Conservation (phyloP, 1,139 yeast species). For the Yueomyces sp. region DNA sequence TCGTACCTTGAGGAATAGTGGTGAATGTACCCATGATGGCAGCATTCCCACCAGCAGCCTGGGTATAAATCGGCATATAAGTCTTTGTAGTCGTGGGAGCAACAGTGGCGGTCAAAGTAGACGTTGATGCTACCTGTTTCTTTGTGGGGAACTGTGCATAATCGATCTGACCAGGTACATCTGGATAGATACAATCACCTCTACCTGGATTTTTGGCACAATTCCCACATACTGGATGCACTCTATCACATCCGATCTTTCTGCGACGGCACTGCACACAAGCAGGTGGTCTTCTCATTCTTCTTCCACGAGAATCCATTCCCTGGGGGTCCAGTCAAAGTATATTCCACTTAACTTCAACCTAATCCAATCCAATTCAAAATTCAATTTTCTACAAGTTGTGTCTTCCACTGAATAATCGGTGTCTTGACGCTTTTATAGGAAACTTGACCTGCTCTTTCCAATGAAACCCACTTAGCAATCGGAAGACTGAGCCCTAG, state of each 20-base stretch:
- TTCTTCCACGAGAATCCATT: conserved; percentile 15
- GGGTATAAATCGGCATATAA: background rate
- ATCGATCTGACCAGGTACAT: conserved; percentile 17
- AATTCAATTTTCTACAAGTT: background rate
- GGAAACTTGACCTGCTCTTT: no score
- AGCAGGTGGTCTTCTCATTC: conserved; percentile 23
- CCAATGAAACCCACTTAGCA: no score
- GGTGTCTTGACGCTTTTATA: no score
- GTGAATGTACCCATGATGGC: background rate
- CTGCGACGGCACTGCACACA: conserved; percentile 37
- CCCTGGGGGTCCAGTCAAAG: background rate
- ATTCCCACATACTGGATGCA: conserved; percentile 40
- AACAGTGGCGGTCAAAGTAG: background rate
- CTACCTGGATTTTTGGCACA: conserved; percentile 30
- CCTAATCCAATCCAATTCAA: background rate
- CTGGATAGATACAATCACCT: conserved; percentile 18
- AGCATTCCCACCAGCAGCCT: background rate
- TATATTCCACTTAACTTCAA: background rate
- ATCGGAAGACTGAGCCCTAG: no score
- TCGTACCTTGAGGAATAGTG: background rate
- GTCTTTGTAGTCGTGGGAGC: background rate
- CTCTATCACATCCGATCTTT: conserved; percentile 46
- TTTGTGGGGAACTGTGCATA: background rate
- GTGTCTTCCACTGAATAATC: no score
- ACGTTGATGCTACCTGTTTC: background rate